Base-by-base conservation (phyloP, 139 green algal genomes). In the Haematococcus sp. region DNA sequence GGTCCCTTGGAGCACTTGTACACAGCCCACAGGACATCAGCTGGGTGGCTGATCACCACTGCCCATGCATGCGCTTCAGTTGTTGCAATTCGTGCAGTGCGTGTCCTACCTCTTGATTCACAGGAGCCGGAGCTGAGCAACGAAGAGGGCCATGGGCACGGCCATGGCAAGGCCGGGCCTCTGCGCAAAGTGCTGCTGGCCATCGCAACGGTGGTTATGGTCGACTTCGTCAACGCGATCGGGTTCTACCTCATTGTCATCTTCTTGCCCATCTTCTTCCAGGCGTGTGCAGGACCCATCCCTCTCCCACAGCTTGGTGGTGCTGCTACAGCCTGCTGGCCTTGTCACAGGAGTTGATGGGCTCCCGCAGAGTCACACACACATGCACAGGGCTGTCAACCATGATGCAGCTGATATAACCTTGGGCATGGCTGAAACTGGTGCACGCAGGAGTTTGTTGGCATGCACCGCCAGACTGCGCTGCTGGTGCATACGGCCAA, bases 231-330 rank as follows among this genome's bases (percentile, higher is more conserved):
- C 61, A 77, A 55, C 33, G 78, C 78, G 17, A 25, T 80, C 19
- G 78, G 78, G 28, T 84, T 84, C 73, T 84, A 80, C 73, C 73
- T 80, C 17, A 31, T 77, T 15, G 78, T 80, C 52, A 80, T 84
- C 22, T 84, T 80, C 73, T 49, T 80, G 68, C 78, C 78, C 19
- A 52, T 71, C 11, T 84, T 75, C 69, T 71, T 84, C 58, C 77
- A 83, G 77, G 77, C 71, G 67, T 15, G 20, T n/a, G 52, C 52
- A 23, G 44, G 44, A 16, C n/a, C n/a, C 16, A 13, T 23, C 13
- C 44, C 44, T 54, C 13, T 13, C 44, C 44, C 16, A 16, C 16
- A 13, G 44, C 44, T 16, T 54, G 44, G 44, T 54, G 44, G 13
- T 54, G 44, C 44, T 54, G 44, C 44, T 54, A 16, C 44, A 23